Base-by-base conservation (phyloP, 352 stramenopile genomes). In the Pythium aquatile region DNA sequence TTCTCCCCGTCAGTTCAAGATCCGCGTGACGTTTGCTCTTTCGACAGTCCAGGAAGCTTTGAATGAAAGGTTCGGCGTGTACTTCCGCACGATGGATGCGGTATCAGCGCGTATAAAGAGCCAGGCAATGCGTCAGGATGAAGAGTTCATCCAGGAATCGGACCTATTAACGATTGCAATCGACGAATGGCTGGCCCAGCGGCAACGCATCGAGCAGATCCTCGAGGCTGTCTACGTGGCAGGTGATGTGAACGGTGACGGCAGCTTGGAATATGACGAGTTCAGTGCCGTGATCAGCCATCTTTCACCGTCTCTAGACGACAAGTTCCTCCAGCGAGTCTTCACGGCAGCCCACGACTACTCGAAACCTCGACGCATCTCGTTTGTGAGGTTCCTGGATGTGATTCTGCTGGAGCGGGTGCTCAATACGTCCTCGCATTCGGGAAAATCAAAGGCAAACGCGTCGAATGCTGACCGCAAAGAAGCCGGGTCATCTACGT, bases 221-320 rank as follows among this genome's bases (percentile, higher is more conserved):
- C 71, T 93, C 30, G 75, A 81, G 35, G 84, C 83, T 8, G 81
- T 90, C 52, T 93, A 91, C 65, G 65, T 69, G 17, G 84, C 84
- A 2, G 82, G 84, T 2, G 82, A 93, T 42, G 57, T 86, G 20
- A 90, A 90, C 39, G 78, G 75, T 24, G 79, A 93, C 61, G 84
- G 83, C 20, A 79, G 65, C 29, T 76, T 93, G 37, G 82, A 88
- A 61, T 90, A 79, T 44, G 82, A 91, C 52, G 84, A 93, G 72
- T 93, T 93, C 68, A 72, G 76, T 4, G 76, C 78, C 3, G 84
- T 91, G 4, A 63, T 91, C 20, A 72, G 63, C 13, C 75, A 91
- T 26, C 53, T 93, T 16, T 72, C 84, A 30, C 80, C 84, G 5
- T 70, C 66, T 0, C 58, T 88, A 7, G 66, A 78, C n/a, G 82